Conservation (phyloP, 2,329 filamentous ascomycete genomes). For the Helotiales sp. region DNA sequence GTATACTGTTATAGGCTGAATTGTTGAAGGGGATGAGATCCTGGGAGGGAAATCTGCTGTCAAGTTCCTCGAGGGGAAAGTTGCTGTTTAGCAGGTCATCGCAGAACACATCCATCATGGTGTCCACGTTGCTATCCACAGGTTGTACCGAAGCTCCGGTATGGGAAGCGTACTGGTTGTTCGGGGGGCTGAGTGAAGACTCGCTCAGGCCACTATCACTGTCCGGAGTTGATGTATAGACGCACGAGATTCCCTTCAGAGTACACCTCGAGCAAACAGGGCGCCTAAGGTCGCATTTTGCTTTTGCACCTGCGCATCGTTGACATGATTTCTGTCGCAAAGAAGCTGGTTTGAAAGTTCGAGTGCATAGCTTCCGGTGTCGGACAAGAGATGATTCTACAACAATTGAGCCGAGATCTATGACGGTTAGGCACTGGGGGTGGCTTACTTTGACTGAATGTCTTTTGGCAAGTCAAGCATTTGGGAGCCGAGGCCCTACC, state of each 20-base stretch:
- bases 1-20: neutral
- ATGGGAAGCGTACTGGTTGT: neutral
- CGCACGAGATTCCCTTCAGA: constrained; percentile 30
- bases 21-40: neutral
- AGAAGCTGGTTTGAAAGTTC: constrained; percentile 9
- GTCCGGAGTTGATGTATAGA: constrained; percentile 25
- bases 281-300: constrained; percentile 38
- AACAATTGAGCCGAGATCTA: neutral
- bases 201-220: neutral
- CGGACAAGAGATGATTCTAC: constrained; percentile 26
- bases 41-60: neutral
- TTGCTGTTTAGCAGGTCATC: neutral
- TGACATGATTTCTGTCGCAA: constrained; percentile 40
- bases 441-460: constrained; percentile 25
- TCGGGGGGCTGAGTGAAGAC: neutral
- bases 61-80: neutral
- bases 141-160: neutral
- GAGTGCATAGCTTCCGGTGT: constrained; percentile 24
- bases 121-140: neutral
- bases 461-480: constrained; percentile 20
- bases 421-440: neutral
- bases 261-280: constrained; percentile 39
- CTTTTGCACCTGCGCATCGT: constrained; percentile 39
- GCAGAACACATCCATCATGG: neutral
- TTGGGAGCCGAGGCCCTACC: neutral